Base-by-base conservation (phyloP, 1,139 yeast genomes). In the Debaryomyces sp. region DNA sequence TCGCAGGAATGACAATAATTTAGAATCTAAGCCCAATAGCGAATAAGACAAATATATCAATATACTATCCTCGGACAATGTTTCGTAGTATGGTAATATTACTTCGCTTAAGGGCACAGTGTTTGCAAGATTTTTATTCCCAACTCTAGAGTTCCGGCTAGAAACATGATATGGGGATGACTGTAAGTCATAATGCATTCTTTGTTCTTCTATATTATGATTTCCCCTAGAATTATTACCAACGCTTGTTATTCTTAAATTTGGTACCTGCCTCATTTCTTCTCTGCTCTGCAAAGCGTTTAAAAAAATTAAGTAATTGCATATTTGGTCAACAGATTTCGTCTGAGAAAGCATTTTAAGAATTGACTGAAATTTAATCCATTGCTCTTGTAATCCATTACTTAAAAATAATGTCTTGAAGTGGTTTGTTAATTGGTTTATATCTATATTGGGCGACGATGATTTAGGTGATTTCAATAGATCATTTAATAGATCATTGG, bases 21-120 rank as follows among this genome's bases (percentile, higher is more conserved):
- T 78, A 1, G 96, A 84, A 41, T 88, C 87, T 6, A 89, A 77
- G 0, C 96, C 97, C 22, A 86, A 75, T 29, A 92, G 67, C 0
- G 89, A 80, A 62, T 80, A 91, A 3, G 87, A 81, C 5, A 89
- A 67, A 54, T 80, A 85, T 12, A 74, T 71, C 45, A 88, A 58
- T 3, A 90, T 75, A 4, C 72, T 77, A 7, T 67, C 67, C 52
- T 87, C 91, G 2, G 67, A 61, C 37, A 68, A 50, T 1, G 75
- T 58, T 23, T 70, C 65, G 50, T 73, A 73, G 57, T 67, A 69
- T 4, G 75, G 75, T 29, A 58, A 53, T 9, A 71, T 68, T 13
- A 60, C 29, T 39, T 61, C 59, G 6, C 52, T 57, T 46, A 64
- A 52, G 0, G 62, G 54, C 12, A 38, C 30, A 9, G 45, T 32